Base-by-base conservation (phyloP, 768 basidiomycete genomes). In the Amanita polypyramis region DNA sequence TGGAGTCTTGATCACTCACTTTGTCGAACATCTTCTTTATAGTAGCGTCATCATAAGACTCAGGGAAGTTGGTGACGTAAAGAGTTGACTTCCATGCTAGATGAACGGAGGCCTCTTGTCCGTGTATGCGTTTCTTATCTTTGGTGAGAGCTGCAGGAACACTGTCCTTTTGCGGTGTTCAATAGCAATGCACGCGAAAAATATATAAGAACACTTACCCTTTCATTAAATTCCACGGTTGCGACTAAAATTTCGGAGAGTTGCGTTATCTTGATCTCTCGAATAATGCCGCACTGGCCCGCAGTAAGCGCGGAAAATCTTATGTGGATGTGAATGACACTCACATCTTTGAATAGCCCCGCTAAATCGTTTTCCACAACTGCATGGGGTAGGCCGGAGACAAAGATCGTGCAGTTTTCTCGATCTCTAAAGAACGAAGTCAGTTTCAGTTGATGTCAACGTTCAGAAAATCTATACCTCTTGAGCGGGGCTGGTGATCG, bases 41-140 rank as follows among this genome's bases (percentile, higher is more conserved):
- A 25, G 67, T 75, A 1, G 68, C 67, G 61, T 98, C 94, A 57
- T 96, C 92, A 11, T 76, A 72, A 14, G 75, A 72, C 60, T 90
- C 87, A 0, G 94, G 85, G 66, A 97, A 98, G 66, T 98, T 99
- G 14, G 96, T 94, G 44, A 96, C 81, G 63, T 94, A 99, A 2
- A 99, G 64, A 4, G 94, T 98, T 2, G 91, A 92, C 55, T 85
- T 77, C 93, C 93, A 96, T 2, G 88, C 92, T 36, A 95, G 71
- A 59, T 93, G 83, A 2, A 98, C 93, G 6, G 77, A 70, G 15
- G 97, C 70, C 61, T 96, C 92, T 40, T 78, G 69, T 0, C 74
- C 82, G 39, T 74, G 72, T 30, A 98, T 57, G 42, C 82, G 79
- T 62, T 95, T 96, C 66, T 95, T 96, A 66, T 99, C 95, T 60